phyloP scores from a whole-genome alignment of 23 red algal species.

The Gracilaria caudata region DNA sequence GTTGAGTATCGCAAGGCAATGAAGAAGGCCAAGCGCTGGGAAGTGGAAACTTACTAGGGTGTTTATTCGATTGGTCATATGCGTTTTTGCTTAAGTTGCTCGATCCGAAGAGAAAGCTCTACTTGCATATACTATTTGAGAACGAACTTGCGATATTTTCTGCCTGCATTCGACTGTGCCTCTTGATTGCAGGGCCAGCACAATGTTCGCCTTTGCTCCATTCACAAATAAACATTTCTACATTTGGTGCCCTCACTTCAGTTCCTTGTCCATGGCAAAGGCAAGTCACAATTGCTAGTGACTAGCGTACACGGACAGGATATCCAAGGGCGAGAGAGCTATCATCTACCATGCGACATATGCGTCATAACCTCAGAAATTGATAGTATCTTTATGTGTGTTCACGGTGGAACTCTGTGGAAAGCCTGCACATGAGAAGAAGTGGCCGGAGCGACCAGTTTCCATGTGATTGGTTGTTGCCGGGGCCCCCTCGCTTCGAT shows the following conservation, averaged over 20 bases:
- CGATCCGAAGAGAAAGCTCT: not conserved
- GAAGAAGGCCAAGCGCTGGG: constrained; percentile 90
- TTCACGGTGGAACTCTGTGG: too few relatives aligned
- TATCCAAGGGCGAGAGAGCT: too few relatives aligned
- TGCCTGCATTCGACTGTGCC: not conserved
- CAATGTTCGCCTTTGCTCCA: not conserved
- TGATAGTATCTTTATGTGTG: too few relatives aligned
- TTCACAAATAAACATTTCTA: constrained; percentile 5
- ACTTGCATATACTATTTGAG: not conserved
- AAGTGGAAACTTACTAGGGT: constrained; percentile 90
- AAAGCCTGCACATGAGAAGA: too few relatives aligned
- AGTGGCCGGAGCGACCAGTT: too few relatives aligned
- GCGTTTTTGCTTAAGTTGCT: not conserved
- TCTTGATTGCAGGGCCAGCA: not conserved
- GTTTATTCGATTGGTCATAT: not conserved
- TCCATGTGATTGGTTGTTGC: too few relatives aligned
- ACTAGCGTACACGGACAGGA: too few relatives aligned
- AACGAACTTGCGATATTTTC: not conserved
- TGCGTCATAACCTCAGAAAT: too few relatives aligned
- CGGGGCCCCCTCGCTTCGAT: too few relatives aligned
- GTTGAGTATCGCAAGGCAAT: constrained; percentile 70
- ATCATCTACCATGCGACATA: too few relatives aligned
- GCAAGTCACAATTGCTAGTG: too few relatives aligned
- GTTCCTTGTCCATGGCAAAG: not conserved
- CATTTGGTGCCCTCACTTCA: not conserved